phyloP scores from a whole-genome alignment of 2,329 filamentous ascomycete genomes.

The Fusarium solani-melongenae region DNA sequence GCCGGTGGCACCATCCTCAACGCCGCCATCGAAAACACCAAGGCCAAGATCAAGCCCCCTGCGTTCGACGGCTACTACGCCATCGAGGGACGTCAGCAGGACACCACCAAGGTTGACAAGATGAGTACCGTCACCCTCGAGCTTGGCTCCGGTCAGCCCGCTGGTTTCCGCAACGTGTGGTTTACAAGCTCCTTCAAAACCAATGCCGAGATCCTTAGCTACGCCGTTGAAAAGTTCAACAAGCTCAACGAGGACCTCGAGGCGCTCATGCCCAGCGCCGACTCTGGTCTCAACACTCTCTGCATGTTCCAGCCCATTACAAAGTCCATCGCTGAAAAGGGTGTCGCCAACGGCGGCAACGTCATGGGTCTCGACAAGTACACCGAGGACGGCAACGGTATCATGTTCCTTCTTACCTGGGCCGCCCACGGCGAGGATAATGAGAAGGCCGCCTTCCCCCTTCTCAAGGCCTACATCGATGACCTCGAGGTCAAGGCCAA shows the following conservation, averaged over 20 bases:
- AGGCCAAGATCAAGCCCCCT: conserved; percentile 39
- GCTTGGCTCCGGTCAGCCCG: conserved; percentile 44
- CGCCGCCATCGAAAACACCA: conserved; percentile 47
- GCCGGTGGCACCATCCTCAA: conserved; percentile 46
- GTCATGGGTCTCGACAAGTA: conserved; percentile 48
- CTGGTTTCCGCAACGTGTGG: conserved; percentile 49
- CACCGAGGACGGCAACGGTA: conserved; percentile 41
- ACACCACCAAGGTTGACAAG: conserved; percentile 42
- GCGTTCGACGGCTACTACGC: conserved; percentile 46
- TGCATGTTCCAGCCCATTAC: conserved; percentile 50
- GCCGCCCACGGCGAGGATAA: conserved; percentile 48
- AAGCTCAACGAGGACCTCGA: conserved; percentile 43
- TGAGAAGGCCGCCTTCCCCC: conserved; percentile 49
- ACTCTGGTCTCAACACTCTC: conserved; percentile 45
- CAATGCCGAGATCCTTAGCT: conserved; percentile 48
- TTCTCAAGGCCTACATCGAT: conserved; percentile 48
- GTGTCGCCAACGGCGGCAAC: conserved; percentile 47
- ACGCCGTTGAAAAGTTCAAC: conserved; percentile 47
- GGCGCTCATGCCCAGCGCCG: conserved; percentile 34
- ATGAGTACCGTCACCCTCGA: conserved; percentile 46
- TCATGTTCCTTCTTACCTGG: conserved; percentile 48
- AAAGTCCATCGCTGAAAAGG: conserved; percentile 45
- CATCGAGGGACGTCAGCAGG: conserved; percentile 35
- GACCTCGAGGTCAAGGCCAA: conserved; percentile 43
- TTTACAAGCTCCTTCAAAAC: conserved; percentile 51